Evolutionary conservation across 2,329 filamentous ascomycete genomes (phyloP).

Genomic region (Domatiomyces catenatus): DNA sequence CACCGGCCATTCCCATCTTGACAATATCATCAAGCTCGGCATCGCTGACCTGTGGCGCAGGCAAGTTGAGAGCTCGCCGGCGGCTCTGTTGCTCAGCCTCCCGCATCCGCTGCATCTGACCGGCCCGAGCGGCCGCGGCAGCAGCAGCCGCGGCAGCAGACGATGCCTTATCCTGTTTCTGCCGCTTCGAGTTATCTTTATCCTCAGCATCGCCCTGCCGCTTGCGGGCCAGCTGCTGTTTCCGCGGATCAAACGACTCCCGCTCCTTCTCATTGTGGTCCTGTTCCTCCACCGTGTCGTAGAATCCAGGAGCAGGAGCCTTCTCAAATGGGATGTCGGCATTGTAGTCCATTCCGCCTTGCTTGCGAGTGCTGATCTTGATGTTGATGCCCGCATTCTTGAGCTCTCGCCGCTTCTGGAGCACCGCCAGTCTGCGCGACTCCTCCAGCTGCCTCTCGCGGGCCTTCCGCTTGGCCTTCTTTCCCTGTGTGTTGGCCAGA

Average conservation of each 20-base stretch:
- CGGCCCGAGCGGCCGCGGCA: conserved; percentile 60
- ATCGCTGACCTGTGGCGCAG: conserved; percentile 82
- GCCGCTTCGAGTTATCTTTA: conserved; percentile 61
- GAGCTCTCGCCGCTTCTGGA: conserved; percentile 90
- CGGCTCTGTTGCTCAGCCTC: conserved; percentile 97
- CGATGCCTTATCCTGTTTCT: conserved; percentile 74
- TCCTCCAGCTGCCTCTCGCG: conserved; percentile 91
- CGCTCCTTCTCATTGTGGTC: conserved; percentile 67
- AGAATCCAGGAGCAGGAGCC: conserved; percentile 74
- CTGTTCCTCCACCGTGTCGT: conserved; percentile 77
- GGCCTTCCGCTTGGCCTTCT: conserved; percentile 96
- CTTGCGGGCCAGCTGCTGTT: conserved; percentile 81
- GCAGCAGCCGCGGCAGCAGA: conserved; percentile 68
- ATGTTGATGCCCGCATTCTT: conserved; percentile 98
- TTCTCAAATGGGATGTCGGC: conserved; percentile 97
- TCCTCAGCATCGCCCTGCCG: conserved; percentile 85
- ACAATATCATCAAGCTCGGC: conserved; percentile 91
- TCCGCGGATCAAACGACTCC: conserved; percentile 76
- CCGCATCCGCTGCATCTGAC: conserved; percentile 82
- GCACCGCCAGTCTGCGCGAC: conserved; percentile 69
- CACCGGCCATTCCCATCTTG: conserved; percentile 92
- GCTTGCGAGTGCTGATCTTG: conserved; percentile 79
- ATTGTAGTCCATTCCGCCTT: conserved; percentile 99
- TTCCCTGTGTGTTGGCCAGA: conserved; percentile 93
- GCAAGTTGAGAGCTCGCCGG: conserved; percentile 64